Evolutionary conservation across 192 early-diverging fungal genomes (phyloP).

Genomic region (Entophlyctis luteolus): DNA sequence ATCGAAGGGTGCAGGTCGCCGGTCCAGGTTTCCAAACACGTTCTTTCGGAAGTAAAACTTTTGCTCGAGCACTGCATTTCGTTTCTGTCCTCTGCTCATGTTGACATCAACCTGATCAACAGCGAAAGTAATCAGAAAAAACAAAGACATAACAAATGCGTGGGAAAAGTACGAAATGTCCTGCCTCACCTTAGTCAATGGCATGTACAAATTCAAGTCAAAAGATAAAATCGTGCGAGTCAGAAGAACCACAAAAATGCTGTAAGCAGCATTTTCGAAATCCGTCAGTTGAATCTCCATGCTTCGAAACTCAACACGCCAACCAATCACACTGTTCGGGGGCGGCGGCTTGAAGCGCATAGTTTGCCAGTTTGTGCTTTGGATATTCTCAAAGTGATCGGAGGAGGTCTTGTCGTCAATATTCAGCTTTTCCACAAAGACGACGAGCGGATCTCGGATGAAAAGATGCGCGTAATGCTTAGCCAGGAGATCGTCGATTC

Average conservation of each 20-base stretch:
- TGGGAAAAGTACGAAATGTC: too few relatives aligned
- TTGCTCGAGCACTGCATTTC: conserved; percentile 75
- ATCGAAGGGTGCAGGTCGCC: background rate
- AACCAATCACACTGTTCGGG: conserved; percentile 78
- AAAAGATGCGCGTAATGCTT: conserved; percentile 93
- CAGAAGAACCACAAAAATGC: conserved; percentile 89
- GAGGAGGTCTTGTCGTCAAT: conserved; percentile 77
- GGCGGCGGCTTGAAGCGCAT: conserved; percentile 98
- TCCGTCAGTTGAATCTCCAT: conserved; percentile 97
- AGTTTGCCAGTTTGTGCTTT: conserved; percentile 99
- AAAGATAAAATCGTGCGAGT: conserved; percentile 83
- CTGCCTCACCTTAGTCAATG: conserved; percentile 89
- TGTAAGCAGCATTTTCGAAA: conserved; percentile 93
- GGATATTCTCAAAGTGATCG: conserved; percentile 99
- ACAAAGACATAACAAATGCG: background rate
- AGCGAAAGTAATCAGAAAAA: background rate
- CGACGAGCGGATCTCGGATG: conserved; percentile 95
- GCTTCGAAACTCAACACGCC: conserved; percentile 96
- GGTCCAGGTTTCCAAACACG: conserved; percentile 52
- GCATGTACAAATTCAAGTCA: conserved; percentile 93
- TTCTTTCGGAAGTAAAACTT: conserved; percentile 90
- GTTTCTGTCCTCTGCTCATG: conserved; percentile 80
- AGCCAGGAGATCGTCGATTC: conserved; percentile 83
- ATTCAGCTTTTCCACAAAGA: conserved; percentile 85
- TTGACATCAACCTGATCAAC: conserved; percentile 79